Conservation (phyloP, 352 stramenopile genomes). For the Thraustochytrium striatum region DNA sequence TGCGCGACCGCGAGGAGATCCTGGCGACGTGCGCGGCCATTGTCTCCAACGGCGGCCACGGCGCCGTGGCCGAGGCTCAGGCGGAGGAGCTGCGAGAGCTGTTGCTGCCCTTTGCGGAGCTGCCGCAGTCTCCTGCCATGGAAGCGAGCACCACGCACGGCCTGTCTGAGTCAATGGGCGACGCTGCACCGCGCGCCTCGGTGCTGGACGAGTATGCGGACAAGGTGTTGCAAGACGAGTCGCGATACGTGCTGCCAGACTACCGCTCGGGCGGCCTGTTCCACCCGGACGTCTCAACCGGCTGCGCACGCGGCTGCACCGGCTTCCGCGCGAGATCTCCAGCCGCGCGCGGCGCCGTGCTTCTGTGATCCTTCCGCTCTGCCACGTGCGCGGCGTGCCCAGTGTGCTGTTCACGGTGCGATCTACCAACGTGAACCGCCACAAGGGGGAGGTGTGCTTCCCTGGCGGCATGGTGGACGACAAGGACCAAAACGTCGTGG, state of each 20-base stretch:
- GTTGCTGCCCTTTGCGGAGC: not conserved
- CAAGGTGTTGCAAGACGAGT: not conserved
- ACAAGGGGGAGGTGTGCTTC: slow-evolving; percentile 94
- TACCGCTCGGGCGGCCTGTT: slow-evolving; percentile 60
- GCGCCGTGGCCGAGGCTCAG: slow-evolving; percentile 56
- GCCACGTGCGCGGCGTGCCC: slow-evolving; percentile 86
- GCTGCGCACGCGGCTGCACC: slow-evolving; percentile 87
- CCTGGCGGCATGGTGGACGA: slow-evolving; percentile 87
- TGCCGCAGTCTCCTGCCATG: not conserved
- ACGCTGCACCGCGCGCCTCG: no score
- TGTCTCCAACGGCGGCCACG: slow-evolving; percentile 57
- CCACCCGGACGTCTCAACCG: slow-evolving; percentile 76
- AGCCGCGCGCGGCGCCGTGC: slow-evolving; percentile 82
- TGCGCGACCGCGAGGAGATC: slow-evolving; percentile 84
- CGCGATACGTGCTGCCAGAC: slow-evolving; percentile 27
- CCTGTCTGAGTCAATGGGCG: no score
- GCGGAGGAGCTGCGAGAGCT: not conserved
- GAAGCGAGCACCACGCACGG: not conserved
- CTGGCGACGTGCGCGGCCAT: slow-evolving; percentile 68
- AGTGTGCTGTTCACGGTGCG: slow-evolving; percentile 93
- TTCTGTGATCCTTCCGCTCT: slow-evolving; percentile 91
- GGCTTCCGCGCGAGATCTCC: slow-evolving; percentile 85
- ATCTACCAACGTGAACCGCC: slow-evolving; percentile 76
- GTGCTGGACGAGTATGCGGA: no score
- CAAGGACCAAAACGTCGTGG: slow-evolving; percentile 83